Conservation (phyloP, 345 rosid species). For the Gossypium herbaceum region DNA sequence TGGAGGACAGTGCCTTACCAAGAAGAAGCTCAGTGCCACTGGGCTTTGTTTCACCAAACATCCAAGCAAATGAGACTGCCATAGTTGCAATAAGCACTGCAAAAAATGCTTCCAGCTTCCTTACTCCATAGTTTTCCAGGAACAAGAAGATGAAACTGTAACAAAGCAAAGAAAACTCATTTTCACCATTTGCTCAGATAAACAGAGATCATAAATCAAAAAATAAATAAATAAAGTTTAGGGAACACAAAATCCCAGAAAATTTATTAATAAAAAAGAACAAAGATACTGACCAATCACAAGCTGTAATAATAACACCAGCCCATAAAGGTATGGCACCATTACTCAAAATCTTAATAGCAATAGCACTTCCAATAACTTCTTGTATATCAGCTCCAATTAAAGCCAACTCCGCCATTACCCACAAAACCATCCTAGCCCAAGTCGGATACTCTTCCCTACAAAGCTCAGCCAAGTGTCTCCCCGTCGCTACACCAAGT, state of each 20-base stretch:
- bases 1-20: slow-evolving; percentile 37
- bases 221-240: no score
- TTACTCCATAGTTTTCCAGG: slow-evolving; percentile 90
- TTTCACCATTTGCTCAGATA: not conserved
- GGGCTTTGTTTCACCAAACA: slow-evolving; percentile 90
- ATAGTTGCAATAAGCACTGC: slow-evolving; percentile 75
- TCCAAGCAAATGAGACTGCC: slow-evolving; percentile 92
- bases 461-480: slow-evolving; percentile 91
- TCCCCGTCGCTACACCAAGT: slow-evolving; percentile 92
- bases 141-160: slow-evolving; percentile 81
- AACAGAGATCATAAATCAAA: not conserved
- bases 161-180: slow-evolving; percentile 6
- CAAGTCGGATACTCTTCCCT: slow-evolving; percentile 87
- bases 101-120: slow-evolving; percentile 88
- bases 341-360: slow-evolving; percentile 74
- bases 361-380: slow-evolving; percentile 95
- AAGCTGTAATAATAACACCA: slow-evolving; percentile 87
- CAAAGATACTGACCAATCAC: slow-evolving; percentile 59
- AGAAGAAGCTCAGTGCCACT: slow-evolving; percentile 68
- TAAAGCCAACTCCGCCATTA: slow-evolving; percentile 89
- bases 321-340: slow-evolving; percentile 81
- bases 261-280: slow-evolving; percentile 9
- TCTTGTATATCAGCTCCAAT: slow-evolving; percentile 96
- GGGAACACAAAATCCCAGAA: not conserved
- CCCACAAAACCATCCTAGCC: slow-evolving; percentile 75